Evolutionary conservation across 495 filamentous ascomycete genomes (phyloP), one percentile per base, ranked within the genome.

Genomic region (Penicillium cinerascens): DNA sequence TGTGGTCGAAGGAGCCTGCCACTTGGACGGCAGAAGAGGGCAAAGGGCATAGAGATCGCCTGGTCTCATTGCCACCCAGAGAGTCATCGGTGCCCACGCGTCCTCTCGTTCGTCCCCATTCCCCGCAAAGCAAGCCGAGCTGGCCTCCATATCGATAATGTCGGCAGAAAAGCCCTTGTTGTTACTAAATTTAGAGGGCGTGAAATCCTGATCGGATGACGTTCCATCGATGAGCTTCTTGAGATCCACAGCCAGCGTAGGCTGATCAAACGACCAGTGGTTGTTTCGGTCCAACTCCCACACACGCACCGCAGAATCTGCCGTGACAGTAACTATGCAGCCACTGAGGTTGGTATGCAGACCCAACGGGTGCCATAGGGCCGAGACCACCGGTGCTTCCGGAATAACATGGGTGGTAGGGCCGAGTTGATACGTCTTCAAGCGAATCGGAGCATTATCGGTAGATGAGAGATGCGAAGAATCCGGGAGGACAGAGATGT

Each of bases 41-140:
- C 91, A 95, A n/a, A 96, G 71, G 7, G 89, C 88, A 58, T 96
- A 96, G 7, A 96, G 79, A 59, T 95, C 91, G 4, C 91, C 91
- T 22, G 87, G 86, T 29, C 76, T 78, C 89, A 95, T 96, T 15
- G 88, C 90, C 40, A 95, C 71, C 90, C 90, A 96, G 16, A 96
- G 72, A 2, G 91, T 95, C 89, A 93, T 95, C 13, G 88, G 78
- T 6, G 88, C 86, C 91, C 91, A 96, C 25, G 85, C 86, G 59
- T 88, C 82, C 45, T 91, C 88, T 25, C 70, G 76, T 33, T 74
- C 74, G 22, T 62, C 70, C 25, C 84, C 86, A 47, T 73, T 83
- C 17, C 84, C 84, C 0, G 86, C 87, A 69, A 96, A 95, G 60
- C 84, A 88, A 37, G 91, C 88, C 5, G 90, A 84, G 11, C 87